Conservation (phyloP, 495 filamentous ascomycete species). For the Xylaria castorea region DNA sequence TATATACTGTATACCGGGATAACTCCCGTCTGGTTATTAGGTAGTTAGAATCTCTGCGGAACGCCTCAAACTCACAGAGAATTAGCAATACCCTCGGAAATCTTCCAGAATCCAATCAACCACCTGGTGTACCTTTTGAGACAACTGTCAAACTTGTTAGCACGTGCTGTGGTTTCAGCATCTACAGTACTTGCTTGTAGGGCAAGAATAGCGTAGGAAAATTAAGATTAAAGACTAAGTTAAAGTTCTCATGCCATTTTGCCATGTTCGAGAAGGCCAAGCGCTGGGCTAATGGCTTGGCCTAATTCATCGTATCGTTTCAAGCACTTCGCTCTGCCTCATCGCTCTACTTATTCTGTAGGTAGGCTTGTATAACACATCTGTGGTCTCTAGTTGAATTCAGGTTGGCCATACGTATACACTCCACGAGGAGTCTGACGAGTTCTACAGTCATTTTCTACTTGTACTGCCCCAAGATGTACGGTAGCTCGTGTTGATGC, state of each 20-base stretch:
- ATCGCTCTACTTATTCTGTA: too few species aligned
- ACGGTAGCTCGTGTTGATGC: constrained; percentile 2
- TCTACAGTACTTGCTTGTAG: background rate
- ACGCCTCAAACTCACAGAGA: background rate
- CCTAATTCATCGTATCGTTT: background rate
- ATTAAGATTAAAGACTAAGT: background rate
- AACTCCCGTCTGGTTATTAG: background rate
- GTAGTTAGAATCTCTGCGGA: background rate
- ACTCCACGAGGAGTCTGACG: background rate
- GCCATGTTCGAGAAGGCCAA: background rate
- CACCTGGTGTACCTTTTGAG: background rate
- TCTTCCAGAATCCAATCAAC: constrained; percentile 6
- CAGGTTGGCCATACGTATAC: background rate
- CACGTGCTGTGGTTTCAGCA: constrained; percentile 12
- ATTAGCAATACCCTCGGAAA: background rate
- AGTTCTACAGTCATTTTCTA: background rate
- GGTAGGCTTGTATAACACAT: background rate
- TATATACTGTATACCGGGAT: background rate
- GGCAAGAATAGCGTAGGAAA: background rate
- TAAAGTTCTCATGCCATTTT: constrained; percentile 7
- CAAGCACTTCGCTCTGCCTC: too few species aligned
- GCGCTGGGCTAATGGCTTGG: background rate
- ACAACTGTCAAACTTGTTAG: constrained; percentile 12
- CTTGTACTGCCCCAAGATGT: constrained; percentile 1
- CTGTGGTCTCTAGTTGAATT: constrained; percentile 4